Percentiles rank a stretch among this genome's conserved stretches.
Evolutionary conservation across 306 rosid species (phyloP).

Genomic region (Fagus sylvatica): DNA sequence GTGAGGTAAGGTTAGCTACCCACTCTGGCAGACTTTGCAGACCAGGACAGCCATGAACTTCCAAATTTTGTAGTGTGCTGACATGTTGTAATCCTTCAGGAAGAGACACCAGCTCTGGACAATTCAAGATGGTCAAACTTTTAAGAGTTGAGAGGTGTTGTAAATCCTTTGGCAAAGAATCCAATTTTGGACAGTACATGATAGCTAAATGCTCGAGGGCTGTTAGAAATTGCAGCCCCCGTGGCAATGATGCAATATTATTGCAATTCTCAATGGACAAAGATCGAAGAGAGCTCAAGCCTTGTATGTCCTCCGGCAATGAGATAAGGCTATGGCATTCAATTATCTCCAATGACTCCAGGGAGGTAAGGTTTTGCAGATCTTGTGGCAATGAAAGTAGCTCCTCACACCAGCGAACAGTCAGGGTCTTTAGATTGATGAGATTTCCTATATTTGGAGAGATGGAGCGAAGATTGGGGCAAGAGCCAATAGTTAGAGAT

Average conservation of each 20-base stretch:
- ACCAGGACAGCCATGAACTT: conserved; percentile 21
- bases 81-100: conserved; percentile 18
- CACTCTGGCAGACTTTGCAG: conserved; percentile 21
- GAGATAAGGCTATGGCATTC: conserved; percentile 24
- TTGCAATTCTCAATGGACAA: conserved; percentile 32
- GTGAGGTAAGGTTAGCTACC: conserved; percentile 13
- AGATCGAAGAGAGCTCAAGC: conserved; percentile 18
- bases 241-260: conserved; percentile 14
- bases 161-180: conserved; percentile 7
- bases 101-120: conserved; percentile 19
- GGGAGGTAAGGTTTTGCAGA: conserved; percentile 16
- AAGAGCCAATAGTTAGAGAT: conserved; percentile 25
- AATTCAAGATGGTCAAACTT: conserved; percentile 26
- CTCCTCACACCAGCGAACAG: conserved; percentile 20
- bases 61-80: conserved; percentile 23
- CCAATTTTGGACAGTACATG: conserved; percentile 27
- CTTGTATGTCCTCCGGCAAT: conserved; percentile 20
- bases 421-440: conserved; percentile 4
- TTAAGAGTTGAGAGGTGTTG: conserved; percentile 13
- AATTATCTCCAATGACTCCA: conserved; percentile 26
- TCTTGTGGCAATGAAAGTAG: conserved; percentile 18
- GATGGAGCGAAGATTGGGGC: conserved; percentile 3
- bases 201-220: conserved; percentile 27
- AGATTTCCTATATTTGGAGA: conserved; percentile 21
- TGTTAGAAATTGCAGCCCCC: conserved; percentile 12